Conservation (phyloP, 257 asterid genomes). For the Pogostemon cablin region DNA sequence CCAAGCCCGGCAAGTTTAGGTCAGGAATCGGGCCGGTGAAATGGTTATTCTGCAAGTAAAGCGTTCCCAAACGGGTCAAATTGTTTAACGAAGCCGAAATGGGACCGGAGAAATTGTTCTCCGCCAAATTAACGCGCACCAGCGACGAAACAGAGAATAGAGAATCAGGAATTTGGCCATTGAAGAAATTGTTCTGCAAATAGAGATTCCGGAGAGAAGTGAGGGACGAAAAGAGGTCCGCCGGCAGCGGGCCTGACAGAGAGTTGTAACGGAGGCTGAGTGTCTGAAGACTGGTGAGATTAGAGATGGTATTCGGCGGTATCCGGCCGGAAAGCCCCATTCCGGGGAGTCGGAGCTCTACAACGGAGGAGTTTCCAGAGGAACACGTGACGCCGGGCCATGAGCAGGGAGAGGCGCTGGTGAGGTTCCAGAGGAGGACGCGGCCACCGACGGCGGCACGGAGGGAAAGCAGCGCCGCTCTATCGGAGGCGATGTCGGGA, state of each 20-base stretch:
- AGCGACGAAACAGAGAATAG: conserved; percentile 51
- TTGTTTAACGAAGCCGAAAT: conserved; percentile 54
- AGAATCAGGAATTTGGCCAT: conserved; percentile 60
- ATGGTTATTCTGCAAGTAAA: conserved; percentile 58
- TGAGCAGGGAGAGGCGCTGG: conserved; percentile 56
- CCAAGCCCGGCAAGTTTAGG: conserved; percentile 42
- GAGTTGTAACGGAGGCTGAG: conserved; percentile 81
- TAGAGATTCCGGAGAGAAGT: conserved; percentile 55
- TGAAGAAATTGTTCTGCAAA: conserved; percentile 60
- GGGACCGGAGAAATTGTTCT: conserved; percentile 65
- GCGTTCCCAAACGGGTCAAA: conserved; percentile 61
- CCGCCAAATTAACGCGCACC: conserved; percentile 63
- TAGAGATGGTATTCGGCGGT: conserved; percentile 56
- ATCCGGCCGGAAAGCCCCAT: conserved; percentile 69
- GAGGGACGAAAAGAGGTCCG: conserved; percentile 49
- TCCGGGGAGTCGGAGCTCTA: conserved; percentile 76
- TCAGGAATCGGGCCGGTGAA: conserved; percentile 72
- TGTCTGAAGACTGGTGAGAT: conserved; percentile 58
- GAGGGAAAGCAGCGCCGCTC: conserved; percentile 64
- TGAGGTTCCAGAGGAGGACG: conserved; percentile 57
- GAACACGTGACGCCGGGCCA: conserved; percentile 77
- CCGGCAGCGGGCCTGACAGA: conserved; percentile 63
- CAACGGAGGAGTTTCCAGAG: conserved; percentile 43
- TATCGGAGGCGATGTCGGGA: conserved; percentile 65
- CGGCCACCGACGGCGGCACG: conserved; percentile 78